A percentile compares a stretch with the other conserved stretches of the same genome.
Evolutionary conservation across 441 rosid species (phyloP).

Genomic region (Arabidopsis hybrid): DNA sequence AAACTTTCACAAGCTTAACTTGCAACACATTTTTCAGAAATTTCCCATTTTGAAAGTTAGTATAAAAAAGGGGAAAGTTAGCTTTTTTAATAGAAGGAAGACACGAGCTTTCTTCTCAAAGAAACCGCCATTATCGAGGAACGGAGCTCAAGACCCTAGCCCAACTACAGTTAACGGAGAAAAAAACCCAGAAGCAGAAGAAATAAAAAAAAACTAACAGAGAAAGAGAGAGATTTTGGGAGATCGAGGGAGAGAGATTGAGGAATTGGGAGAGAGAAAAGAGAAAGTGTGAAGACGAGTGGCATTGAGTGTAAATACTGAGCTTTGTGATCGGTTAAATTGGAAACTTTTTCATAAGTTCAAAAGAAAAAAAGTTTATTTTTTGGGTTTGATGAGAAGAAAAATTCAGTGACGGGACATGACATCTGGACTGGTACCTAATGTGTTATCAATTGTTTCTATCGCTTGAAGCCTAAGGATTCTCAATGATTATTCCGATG

Average conservation of each 20-base stretch:
- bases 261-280: conserved; percentile 32
- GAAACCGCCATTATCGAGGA: conserved; percentile 48
- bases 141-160: conserved; percentile 34
- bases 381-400: conserved; percentile 20
- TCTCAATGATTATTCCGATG: conserved; percentile 12
- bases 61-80: conserved; percentile 11
- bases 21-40: conserved; percentile 35
- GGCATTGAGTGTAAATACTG: conserved; percentile 55
- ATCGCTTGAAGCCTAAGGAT: conserved; percentile 47
- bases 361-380: not conserved
- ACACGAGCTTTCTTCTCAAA: conserved; percentile 41
- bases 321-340: conserved; percentile 37
- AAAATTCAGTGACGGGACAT: conserved; percentile 15
- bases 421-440: conserved; percentile 35
- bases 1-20: conserved; percentile 42
- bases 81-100: conserved; percentile 32
- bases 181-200: conserved; percentile 38
- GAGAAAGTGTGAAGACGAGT: conserved; percentile 41
- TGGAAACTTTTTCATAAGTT: conserved; percentile 24
- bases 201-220: not conserved
- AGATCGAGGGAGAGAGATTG: conserved; percentile 29
- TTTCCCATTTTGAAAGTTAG: conserved; percentile 31
- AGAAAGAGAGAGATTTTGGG: conserved; percentile 27
- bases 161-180: conserved; percentile 37
- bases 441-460: conserved; percentile 41